Base-by-base conservation (phyloP, 805 yeast species). In the Kluyveromyces nonfermentans region DNA sequence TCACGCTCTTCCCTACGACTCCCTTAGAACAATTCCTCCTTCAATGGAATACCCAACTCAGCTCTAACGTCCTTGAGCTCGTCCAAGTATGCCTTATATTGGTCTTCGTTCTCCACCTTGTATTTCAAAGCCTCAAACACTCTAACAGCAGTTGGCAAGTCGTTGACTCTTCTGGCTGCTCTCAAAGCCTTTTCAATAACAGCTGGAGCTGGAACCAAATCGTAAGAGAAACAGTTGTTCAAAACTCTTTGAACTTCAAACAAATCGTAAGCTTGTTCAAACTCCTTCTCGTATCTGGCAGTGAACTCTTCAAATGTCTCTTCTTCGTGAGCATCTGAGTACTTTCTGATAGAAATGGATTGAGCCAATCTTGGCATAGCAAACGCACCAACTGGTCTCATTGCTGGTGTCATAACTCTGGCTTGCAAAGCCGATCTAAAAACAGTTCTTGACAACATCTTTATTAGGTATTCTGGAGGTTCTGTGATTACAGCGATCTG, bases 111-210 rank as follows among this genome's bases (percentile, higher is more conserved):
- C 70, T 90, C 97, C 52, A 93, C 97, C 75, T 93, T 93, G 80
- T 80, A 86, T 69, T 85, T 86, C 66, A 93, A 78, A 54, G 95
- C 97, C 75, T 90, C 98, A 60, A 93, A 93, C 45, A 95, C 96
- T 73, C 98, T 85, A 56, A 88, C 93, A 45, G 98, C 98, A 48
- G 97, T 89, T 49, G 98, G 96, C 72, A 86, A 86, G 73, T 93
- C 98, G 71, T 93, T 87, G 55, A 93, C 97, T 73, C 97, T 86
- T 81, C 98, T 89, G 58, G 97, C 89, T 39, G 98, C 98, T 72
- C 85, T 81, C 64, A 93, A 76, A 40, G 98, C 98, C 71, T 84
- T 85, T 71, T 86, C 96, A 62, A 93, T 77, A 50, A 93, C 97
- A 50, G 84, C 78, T 54, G 98, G 98, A 25, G 98, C 90, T 55